Evolutionary conservation across 1,284 basidiomycete species (phyloP).

Genomic region (Marasmius fiardii): DNA sequence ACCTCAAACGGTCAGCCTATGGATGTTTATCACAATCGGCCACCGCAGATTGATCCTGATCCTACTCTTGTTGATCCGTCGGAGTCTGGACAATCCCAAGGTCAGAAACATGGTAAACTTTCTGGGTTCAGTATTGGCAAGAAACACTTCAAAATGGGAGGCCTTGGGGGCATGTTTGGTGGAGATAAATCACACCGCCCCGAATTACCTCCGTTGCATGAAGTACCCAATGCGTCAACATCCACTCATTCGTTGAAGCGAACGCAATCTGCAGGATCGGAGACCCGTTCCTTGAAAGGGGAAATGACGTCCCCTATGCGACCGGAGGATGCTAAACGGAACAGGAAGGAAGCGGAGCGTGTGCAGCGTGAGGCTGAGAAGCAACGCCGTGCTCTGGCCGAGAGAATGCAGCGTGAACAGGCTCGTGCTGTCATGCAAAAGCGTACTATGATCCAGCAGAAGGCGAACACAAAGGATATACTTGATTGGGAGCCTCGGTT

Average conservation of each 20-base stretch:
- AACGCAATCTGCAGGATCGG: slow-evolving; percentile 78
- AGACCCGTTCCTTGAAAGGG: slow-evolving; percentile 54
- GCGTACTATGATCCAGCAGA: slow-evolving; percentile 70
- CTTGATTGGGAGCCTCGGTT: slow-evolving; percentile 29
- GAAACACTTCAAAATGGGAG: slow-evolving; percentile 62
- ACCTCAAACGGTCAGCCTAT: slow-evolving; percentile 40
- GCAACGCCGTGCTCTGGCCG: slow-evolving; percentile 77
- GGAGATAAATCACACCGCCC: slow-evolving; percentile 65
- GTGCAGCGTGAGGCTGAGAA: slow-evolving; percentile 85
- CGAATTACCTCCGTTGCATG: slow-evolving; percentile 67
- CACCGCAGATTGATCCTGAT: slow-evolving; percentile 37
- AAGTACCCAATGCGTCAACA: slow-evolving; percentile 50
- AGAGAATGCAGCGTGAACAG: slow-evolving; percentile 77
- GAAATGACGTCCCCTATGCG: slow-evolving; percentile 41
- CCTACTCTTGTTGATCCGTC: slow-evolving; percentile 25
- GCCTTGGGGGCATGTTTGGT: slow-evolving; percentile 78
- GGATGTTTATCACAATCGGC: slow-evolving; percentile 50
- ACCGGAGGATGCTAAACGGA: slow-evolving; percentile 76
- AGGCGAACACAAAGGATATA: slow-evolving; percentile 50
- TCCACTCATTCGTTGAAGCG: slow-evolving; percentile 77
- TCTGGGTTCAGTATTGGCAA: slow-evolving; percentile 54
- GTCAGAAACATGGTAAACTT: slow-evolving; percentile 30
- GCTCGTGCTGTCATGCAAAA: slow-evolving; percentile 96
- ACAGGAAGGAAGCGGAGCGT: slow-evolving; percentile 87
- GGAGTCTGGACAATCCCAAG: slow-evolving; percentile 22